Base-by-base conservation (phyloP, 345 rosid species). In the Anacardium occidentale region DNA sequence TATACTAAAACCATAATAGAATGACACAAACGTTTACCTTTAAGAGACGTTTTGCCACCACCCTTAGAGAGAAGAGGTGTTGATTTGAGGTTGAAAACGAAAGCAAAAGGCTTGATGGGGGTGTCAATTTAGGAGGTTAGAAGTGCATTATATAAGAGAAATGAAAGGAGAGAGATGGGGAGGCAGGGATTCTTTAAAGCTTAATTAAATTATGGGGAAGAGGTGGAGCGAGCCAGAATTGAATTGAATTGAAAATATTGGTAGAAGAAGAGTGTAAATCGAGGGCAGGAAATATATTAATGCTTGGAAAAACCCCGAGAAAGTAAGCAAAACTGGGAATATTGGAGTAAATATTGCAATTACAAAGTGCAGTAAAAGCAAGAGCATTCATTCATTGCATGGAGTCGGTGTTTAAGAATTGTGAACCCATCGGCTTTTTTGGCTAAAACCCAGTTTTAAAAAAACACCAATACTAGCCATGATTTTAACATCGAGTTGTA, bases 191-290 rank as follows among this genome's bases (percentile, higher is more conserved):
- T 80, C 79, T 81, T 88, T 83, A 89, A 91, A 85, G 88, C 87
- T 81, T 84, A 83, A 82, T 79, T 87, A 70, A 92, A 92, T 89
- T 83, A 80, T 66, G 88, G 85, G 81, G 76, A 82, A 82, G 91
- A 82, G 86, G 85, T 75, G 87, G 87, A 77, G 81, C 75, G 83
- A 76, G 72, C 80, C 73, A 79, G 78, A 74, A 72, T 75, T 72
- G 87, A 84, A 72, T 75, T 72, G 87, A 84, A 87, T 77, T 83
- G 78, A 81, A 29, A 81, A 86, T 67, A 70, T 71, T 76, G 81
- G 86, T 82, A 76, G 89, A 77, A 83, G 87, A 77, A 75, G 79
- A 81, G 79, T 76, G 80, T 81, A 82, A 89, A 85, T 82, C 79
- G 83, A 75, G 84, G 81, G 62, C 86, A 83, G 84, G 81, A 83